phyloP scores from a whole-genome alignment of 257 asterid species.

The Thymus mandschuricus region DNA sequence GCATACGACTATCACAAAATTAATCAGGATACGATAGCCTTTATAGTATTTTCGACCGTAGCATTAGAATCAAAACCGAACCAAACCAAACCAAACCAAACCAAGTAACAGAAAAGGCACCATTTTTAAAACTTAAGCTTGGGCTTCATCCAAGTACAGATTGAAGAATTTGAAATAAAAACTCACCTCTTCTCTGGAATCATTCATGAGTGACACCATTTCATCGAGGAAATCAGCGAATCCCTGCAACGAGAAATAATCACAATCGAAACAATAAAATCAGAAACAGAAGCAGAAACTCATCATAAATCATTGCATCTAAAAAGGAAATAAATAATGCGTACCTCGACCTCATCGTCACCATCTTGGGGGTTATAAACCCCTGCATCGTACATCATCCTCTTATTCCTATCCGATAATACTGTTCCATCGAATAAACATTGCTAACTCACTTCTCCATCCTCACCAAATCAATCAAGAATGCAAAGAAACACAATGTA shows the following conservation, averaged over 20 bases:
- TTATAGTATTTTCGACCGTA: too few species aligned
- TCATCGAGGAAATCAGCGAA: constrained; percentile 78
- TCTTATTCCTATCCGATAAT: constrained; percentile 70
- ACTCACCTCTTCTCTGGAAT: constrained; percentile 67
- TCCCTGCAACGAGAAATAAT: constrained; percentile 44
- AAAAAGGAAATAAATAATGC: neutral
- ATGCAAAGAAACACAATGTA: neutral
- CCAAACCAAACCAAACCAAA: too few species aligned
- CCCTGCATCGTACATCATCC: constrained; percentile 77
- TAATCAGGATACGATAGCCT: too few species aligned
- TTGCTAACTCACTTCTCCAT: neutral
- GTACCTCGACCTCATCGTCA: constrained; percentile 63
- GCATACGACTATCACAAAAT: neutral
- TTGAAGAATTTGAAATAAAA: neutral
- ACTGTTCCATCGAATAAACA: constrained; percentile 43
- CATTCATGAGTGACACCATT: constrained; percentile 68
- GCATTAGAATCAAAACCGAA: too few species aligned
- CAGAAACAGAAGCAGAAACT: neutral
- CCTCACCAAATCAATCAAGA: neutral
- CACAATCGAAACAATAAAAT: neutral
- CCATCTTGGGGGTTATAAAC: constrained; percentile 61
- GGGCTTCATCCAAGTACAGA: neutral
- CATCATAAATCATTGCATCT: neutral
- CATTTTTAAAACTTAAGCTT: too few species aligned
- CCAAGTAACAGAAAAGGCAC: too few species aligned